Evolutionary conservation across 257 asterid genomes (phyloP).

Genomic region (Salvia miltiorrhiza): DNA sequence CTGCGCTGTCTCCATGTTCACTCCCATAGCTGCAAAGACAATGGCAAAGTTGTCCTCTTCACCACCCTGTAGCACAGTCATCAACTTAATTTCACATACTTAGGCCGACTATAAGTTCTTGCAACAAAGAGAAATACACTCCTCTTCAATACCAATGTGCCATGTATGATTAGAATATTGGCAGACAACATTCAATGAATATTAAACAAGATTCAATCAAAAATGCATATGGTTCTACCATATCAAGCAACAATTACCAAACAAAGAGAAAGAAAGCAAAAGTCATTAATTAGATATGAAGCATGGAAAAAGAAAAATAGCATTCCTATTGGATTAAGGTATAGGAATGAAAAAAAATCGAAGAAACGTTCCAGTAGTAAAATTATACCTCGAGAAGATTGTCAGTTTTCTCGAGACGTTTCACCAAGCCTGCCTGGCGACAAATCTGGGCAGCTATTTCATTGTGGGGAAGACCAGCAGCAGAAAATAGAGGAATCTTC

Average conservation of each 20-base stretch:
- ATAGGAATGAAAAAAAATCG: neutral
- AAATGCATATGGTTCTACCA: neutral
- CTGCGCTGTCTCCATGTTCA: constrained; percentile 98
- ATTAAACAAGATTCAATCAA: neutral
- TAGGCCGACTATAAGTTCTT: constrained; percentile 9
- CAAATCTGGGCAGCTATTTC: constrained; percentile 99
- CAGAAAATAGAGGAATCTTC: constrained; percentile 95
- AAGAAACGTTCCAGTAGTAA: neutral
- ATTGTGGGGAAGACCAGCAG: constrained; percentile 99
- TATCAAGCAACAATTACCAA: constrained; percentile 3
- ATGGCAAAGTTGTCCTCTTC: constrained; percentile 97
- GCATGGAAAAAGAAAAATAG: neutral
- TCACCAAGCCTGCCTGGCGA: constrained; percentile 99
- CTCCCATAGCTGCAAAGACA: constrained; percentile 99
- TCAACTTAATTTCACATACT: neutral
- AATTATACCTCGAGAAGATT: constrained; percentile 66
- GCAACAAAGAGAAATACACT: neutral
- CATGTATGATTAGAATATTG: neutral
- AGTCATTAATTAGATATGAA: neutral
- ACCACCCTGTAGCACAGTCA: constrained; percentile 46
- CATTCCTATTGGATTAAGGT: neutral
- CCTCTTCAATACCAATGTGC: neutral
- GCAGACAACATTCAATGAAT: neutral
- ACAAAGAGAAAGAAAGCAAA: neutral
- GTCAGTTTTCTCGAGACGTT: constrained; percentile 81